Evolutionary conservation across 352 stramenopile genomes (phyloP).

Genomic region (Hyphochytrium catenoides): DNA sequence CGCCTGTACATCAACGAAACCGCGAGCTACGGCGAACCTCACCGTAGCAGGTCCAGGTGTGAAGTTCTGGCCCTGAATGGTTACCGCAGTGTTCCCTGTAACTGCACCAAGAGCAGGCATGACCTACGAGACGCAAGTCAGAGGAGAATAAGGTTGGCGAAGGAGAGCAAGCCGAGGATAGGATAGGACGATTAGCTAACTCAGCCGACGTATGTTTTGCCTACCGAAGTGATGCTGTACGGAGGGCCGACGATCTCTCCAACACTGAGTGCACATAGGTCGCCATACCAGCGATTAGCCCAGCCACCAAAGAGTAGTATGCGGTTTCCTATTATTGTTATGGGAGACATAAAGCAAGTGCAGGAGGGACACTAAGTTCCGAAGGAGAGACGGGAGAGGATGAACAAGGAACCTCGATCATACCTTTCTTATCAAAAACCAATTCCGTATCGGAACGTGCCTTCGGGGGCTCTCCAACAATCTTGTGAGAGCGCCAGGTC

Average conservation of each 20-base stretch:
- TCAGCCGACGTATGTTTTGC: no score
- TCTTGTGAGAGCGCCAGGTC: no score
- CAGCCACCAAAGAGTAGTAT: constrained; percentile 88
- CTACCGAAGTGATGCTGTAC: no score
- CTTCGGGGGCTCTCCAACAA: constrained; percentile 30
- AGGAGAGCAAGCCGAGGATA: no score
- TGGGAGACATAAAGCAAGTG: no score
- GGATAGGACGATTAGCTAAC: no score
- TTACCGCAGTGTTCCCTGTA: constrained; percentile 70
- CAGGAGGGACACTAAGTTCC: no score
- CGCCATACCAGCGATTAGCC: constrained; percentile 83
- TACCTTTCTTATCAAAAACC: constrained; percentile 44
- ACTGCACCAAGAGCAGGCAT: constrained; percentile 73
- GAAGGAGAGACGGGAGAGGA: no score
- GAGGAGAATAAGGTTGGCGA: no score
- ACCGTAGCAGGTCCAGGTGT: constrained; percentile 46
- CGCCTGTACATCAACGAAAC: constrained; percentile 69
- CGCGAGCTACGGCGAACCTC: constrained; percentile 76
- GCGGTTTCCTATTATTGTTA: constrained; percentile 6
- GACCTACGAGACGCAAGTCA: constrained; percentile 70
- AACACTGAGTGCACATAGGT: constrained; percentile 75
- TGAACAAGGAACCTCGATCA: no score
- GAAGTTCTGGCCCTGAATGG: constrained; percentile 78
- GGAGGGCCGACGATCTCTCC: constrained; percentile 81
- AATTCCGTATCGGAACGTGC: constrained; percentile 75